Evolutionary conservation across 495 filamentous ascomycete species (phyloP), one percentile per base, ranked within the genome.

Genomic region (Penicillium cinerascens): DNA sequence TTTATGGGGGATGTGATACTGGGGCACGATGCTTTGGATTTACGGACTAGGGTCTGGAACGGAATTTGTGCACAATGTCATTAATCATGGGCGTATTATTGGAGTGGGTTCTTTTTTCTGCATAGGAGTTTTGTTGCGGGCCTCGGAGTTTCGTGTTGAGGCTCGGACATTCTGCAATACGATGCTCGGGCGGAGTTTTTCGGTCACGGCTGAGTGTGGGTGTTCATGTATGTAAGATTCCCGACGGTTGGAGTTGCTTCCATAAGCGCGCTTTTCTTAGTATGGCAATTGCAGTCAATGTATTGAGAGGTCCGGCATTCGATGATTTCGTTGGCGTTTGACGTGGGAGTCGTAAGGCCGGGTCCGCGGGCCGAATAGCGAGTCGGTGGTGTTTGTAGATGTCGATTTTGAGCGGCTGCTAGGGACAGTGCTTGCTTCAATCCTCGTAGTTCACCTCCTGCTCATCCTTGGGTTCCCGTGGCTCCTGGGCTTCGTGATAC

Each of bases 401-500:
- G 29, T 10, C 4, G 8, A 33, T 11, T 15, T 10, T 13, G 4
- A 33, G 11, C 11, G 29, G 11, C 3, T 33, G 3, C 29, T 23
- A 11, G 10, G 29, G 11, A 13, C 8, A 0, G 3, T 29, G 5
- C 7, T 10, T 13, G 20, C 20, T 39, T 40, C 46, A 39, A 55
- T 87, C 84, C 45, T 80, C 77, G 40, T 79, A 83, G 23, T 89
- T 84, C 35, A 80, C 78, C n/a, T 85, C 81, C 42, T 88, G 79
- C 42, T 87, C 86, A 48, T 96, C 92, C 17, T 81, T 81, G 18
- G 92, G 82, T 65, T 96, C 95, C 61, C 79, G 82, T 1, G 93
- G 93, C 64, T 98, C 93, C 65, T 97, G 93, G 11, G 93, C 91
- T 59, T 98, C 93, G 63, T 96, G 91, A 69, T 82, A 98, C 56